Base-by-base conservation (phyloP, 495 filamentous ascomycete species). In the Hypoxylon trugodes region DNA sequence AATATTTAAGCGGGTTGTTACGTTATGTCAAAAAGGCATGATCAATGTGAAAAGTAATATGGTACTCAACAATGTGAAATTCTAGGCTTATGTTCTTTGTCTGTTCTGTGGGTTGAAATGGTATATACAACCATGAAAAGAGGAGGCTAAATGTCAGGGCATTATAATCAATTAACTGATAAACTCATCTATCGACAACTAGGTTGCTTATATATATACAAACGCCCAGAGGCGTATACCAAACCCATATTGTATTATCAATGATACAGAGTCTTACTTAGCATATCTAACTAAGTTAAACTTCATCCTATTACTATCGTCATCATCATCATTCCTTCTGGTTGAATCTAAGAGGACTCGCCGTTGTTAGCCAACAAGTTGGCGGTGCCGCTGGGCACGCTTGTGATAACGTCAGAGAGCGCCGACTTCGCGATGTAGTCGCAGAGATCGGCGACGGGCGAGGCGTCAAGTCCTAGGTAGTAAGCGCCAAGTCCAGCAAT, bases 401-500 rank as follows among this genome's bases (percentile, higher is more conserved):
- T 66, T 16, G 63, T 61, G 49, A 85, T 66, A 38, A 72, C 52
- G 22, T 66, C 74, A 2, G 49, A 61, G 47, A 60, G 68, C 10
- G 77, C 75, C 2, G 73, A 62, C 30, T 67, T 63, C 30, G 58
- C 66, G 50, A 86, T 78, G 68, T 76, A 79, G 13, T 66, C 30
- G 62, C 75, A 78, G 18, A 85, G 81, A 2, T 47, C 15, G 4
- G 3, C 54, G 4, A 51, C 57, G 16, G 75, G 72, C 43, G 71
- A 60, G 7, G 63, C 68, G 25, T 53, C 69, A 32, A 81, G 74
- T 9, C 74, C 74, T 61, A 83, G 74, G 48, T 81, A 73, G 71
- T 85, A 86, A 6, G 81, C 76, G 10, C 73, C 78, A 24, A 83
- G 70, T 57, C 85, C 85, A 10, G 77, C 79, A 68, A 87, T 75